Evolutionary conservation across 2,329 filamentous ascomycete species (phyloP).

Genomic region (Neurospora sp.): DNA sequence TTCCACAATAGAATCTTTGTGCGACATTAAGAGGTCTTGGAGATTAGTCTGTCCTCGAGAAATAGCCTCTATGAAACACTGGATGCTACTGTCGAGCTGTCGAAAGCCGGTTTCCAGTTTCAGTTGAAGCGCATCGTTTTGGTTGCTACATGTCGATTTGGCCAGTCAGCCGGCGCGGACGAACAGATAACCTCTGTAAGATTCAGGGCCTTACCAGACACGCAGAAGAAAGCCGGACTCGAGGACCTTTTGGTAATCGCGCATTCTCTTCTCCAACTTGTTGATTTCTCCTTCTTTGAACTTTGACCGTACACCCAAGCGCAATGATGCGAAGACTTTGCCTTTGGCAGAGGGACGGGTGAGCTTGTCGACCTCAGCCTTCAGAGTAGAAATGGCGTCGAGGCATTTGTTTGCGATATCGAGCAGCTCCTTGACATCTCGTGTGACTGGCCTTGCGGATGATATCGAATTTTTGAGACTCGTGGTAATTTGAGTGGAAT

Average conservation of each 20-base stretch:
- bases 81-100: background rate
- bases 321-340: background rate
- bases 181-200: background rate
- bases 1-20: background rate
- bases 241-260: constrained; percentile 2
- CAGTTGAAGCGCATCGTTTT: background rate
- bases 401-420: background rate
- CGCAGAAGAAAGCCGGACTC: constrained; percentile 2
- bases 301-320: background rate
- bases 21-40: background rate
- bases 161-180: background rate
- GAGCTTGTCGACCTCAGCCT: background rate
- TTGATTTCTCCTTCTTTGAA: background rate
- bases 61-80: background rate
- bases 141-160: background rate
- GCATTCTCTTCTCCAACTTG: constrained; percentile 2
- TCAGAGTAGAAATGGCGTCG: background rate
- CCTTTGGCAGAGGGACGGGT: background rate
- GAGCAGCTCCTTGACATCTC: constrained; percentile 1
- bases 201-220: constrained; percentile 2
- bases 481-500: background rate
- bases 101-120: background rate
- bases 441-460: background rate
- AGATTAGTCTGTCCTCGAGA: constrained; percentile 3
- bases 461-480: background rate